phyloP scores from a whole-genome alignment of 2,329 filamentous ascomycete species.

The Hymenoscyphus fructigenus region DNA sequence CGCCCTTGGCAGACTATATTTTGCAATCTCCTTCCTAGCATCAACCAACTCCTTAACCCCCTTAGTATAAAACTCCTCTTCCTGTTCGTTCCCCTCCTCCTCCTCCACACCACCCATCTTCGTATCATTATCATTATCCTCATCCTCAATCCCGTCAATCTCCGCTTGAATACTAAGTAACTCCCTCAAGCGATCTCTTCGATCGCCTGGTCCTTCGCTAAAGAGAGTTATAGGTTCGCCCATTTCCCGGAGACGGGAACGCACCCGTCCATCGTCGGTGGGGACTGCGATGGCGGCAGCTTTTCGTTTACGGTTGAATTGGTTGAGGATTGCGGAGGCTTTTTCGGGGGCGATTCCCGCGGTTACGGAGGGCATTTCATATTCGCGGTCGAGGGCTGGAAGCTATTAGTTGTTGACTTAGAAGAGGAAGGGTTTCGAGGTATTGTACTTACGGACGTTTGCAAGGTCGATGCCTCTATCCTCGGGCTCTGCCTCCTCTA shows the following conservation, averaged over 20 bases:
- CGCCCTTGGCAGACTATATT: conserved; percentile 80
- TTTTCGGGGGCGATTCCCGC: conserved; percentile 36
- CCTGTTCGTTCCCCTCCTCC: conserved; percentile 62
- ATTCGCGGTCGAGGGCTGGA: conserved; percentile 73
- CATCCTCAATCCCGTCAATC: conserved; percentile 53
- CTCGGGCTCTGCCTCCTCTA: conserved; percentile 75
- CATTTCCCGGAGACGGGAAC: conserved; percentile 75
- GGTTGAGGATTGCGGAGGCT: conserved; percentile 43
- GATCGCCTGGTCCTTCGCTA: conserved; percentile 81
- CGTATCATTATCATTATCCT: conserved; percentile 62
- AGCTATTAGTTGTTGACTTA: conserved; percentile 5
- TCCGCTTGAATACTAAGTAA: conserved; percentile 74
- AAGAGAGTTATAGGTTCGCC: conserved; percentile 95
- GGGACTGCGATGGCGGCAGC: conserved; percentile 88
- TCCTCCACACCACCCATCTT: conserved; percentile 54
- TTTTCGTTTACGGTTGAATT: conserved; percentile 88
- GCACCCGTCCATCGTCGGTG: conserved; percentile 87
- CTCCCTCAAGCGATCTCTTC: conserved; percentile 82
- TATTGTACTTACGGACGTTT: conserved; percentile 56
- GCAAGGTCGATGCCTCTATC: conserved; percentile 56
- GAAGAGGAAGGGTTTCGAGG: conserved; percentile 27
- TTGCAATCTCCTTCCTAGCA: conserved; percentile 75
- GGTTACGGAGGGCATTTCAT: conserved; percentile 46
- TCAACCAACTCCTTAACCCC: conserved; percentile 73
- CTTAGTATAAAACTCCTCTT: conserved; percentile 94